These are phyloP conservation scores for Yarrowia osloensis DNA, from an alignment of 805 yeast species.

Conservation along the genomic window DNA sequence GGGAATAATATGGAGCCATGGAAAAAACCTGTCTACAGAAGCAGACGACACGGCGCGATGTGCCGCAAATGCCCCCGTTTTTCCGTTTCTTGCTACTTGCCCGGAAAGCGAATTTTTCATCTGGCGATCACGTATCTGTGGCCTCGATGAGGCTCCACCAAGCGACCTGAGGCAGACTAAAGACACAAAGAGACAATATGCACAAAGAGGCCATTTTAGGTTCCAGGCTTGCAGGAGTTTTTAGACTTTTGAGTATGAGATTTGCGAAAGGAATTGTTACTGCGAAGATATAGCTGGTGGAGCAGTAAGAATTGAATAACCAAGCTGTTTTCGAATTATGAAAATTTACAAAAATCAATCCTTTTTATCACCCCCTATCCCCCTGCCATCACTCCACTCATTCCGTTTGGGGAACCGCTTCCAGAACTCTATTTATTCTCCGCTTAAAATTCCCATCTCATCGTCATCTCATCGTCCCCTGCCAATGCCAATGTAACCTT, in stretches of 20 bases:
- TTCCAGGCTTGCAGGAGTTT: not conserved
- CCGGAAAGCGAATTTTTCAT: not conserved
- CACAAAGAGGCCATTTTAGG: not conserved
- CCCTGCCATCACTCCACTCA: not conserved
- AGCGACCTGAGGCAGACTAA: conserved; percentile 24
- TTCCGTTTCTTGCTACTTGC: not conserved
- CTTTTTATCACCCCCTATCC: not conserved
- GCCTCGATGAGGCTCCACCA: conserved; percentile 28
- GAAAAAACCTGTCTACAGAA: no score
- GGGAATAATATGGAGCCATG: not conserved
- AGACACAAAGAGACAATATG: not conserved
- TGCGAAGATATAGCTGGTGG: not conserved
- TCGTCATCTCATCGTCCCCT: conserved; percentile 30
- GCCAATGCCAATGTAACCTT: conserved; percentile 29
- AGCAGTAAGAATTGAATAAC: not conserved
- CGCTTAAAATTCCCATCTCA: conserved; percentile 30
- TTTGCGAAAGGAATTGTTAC: no score
- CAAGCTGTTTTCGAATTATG: not conserved
- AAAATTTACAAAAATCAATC: not conserved
- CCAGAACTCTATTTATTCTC: conserved; percentile 10
- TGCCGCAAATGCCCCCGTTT: no score
- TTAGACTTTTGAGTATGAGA: not conserved
- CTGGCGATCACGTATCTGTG: conserved; percentile 25
- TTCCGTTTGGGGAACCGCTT: not conserved
- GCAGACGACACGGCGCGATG: no score